Conservation (phyloP, 306 rosid genomes). For the Cicer arietinum region DNA sequence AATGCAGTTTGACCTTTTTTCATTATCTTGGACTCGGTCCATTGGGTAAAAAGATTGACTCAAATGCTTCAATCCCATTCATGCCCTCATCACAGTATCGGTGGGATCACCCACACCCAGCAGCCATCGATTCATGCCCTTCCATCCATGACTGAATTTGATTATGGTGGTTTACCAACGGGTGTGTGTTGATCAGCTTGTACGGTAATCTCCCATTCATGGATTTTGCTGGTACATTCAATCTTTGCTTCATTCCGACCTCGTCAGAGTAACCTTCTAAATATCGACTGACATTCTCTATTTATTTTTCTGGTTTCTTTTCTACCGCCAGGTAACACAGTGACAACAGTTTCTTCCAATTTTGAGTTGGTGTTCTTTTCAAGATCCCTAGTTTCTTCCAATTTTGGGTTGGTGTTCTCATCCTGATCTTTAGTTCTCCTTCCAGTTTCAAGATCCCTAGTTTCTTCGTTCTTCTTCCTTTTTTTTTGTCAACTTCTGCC, state of each 20-base stretch:
- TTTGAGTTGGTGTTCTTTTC: neutral
- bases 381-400: neutral
- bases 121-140: neutral
- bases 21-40: neutral
- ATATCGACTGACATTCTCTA: neutral
- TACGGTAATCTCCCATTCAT: neutral
- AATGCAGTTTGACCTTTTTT: neutral
- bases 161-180: neutral
- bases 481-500: neutral
- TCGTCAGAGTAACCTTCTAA: neutral
- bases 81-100: neutral
- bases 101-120: neutral
- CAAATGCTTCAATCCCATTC: neutral
- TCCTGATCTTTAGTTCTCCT: neutral
- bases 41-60: neutral
- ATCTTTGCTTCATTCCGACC: neutral
- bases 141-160: neutral
- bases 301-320: neutral
- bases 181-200: neutral
- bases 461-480: neutral
- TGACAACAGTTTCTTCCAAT: neutral
- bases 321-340: too few relatives aligned
- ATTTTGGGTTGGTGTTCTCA: neutral
- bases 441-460: conserved; percentile 2
- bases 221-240: neutral